Evolutionary conservation across 805 yeast genomes (phyloP), one percentile per base, ranked within the genome.

Genomic region (Tetrapisispora nanseiensis): DNA sequence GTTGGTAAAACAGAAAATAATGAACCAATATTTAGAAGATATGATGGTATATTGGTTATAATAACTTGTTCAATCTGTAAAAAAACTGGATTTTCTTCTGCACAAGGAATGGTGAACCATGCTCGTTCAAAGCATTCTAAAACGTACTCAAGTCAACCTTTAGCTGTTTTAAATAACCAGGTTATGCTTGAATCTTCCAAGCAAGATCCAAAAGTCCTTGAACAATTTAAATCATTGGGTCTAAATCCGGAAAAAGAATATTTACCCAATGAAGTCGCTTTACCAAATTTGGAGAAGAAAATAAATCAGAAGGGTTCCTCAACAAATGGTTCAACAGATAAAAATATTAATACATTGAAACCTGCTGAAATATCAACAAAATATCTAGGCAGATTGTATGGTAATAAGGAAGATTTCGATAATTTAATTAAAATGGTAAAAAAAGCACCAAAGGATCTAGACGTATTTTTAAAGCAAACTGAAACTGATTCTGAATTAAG

Each of bases 91-190:
- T 84, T 84, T 54, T 78, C 85, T 8, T 75, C 83, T 12, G 85
- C 87, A 0, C 92, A 84, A 55, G 92, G 92, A 13, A 82, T 84
- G 50, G 69, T 82, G 29, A 84, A 82, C 57, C 94, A 84, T 58
- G 75, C 82, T 41, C 68, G 92, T 45, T 71, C 81, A 21, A 82
- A 87, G 8, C 94, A 84, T 57, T 65, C 75, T n/a, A 75, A 72
- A 42, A 85, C 79, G 44, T 82, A 74, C 48, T 72, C 80, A 6
- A 75, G 82, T 8, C 90, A 82, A 52, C 86, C 80, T 47, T 72
- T 80, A 12, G 89, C 92, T 2, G 86, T 89, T 0, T 60, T 78
- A 47, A 69, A 68, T 19, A 80, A 79, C 49, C 86, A 80, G 50
- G 81, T 74, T 44, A 70, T 72, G 28, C 71, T 74, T 28, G 52